Evolutionary conservation across 805 yeast species (phyloP).

Genomic region (Debaryomyces castellii): DNA sequence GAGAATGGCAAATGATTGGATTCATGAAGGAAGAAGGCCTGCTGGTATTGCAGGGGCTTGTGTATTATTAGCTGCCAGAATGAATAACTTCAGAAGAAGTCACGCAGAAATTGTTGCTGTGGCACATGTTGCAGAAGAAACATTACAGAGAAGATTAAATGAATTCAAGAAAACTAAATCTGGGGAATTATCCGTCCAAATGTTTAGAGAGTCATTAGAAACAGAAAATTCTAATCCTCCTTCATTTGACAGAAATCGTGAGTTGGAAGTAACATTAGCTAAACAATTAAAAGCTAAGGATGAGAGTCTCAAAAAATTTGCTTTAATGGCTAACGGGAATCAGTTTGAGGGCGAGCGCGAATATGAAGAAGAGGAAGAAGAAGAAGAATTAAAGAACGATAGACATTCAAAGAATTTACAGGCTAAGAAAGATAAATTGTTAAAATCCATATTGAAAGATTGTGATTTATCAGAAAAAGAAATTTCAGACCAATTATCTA

Average conservation of each 20-base stretch:
- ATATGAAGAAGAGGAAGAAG: constrained; percentile 3
- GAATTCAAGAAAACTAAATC: constrained; percentile 82
- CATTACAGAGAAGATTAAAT: constrained; percentile 83
- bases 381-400: constrained; percentile 1
- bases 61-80: constrained; percentile 86
- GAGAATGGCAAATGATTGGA: constrained; percentile 94
- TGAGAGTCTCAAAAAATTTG: constrained; percentile 17
- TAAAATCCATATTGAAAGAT: constrained; percentile 29
- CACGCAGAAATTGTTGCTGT: constrained; percentile 94
- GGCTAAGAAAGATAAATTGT: constrained; percentile 14
- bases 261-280: constrained; percentile 43
- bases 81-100: constrained; percentile 91
- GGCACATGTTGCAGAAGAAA: constrained; percentile 92
- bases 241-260: constrained; percentile 64
- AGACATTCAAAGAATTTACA: constrained; percentile 10
- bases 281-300: constrained; percentile 25
- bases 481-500: constrained; percentile 17
- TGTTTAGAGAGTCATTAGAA: constrained; percentile 57
- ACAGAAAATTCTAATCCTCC: constrained; percentile 73
- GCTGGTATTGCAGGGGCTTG: constrained; percentile 99
- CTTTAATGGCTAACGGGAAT: constrained; percentile 1
- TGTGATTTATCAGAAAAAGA: constrained; percentile 30
- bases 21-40: constrained; percentile 94
- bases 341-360: constrained; percentile 7
- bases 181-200: constrained; percentile 68